These are phyloP conservation scores for Bipolaris victoriae DNA, from an alignment of 2,329 filamentous ascomycete genomes.

Conservation along the genomic window DNA sequence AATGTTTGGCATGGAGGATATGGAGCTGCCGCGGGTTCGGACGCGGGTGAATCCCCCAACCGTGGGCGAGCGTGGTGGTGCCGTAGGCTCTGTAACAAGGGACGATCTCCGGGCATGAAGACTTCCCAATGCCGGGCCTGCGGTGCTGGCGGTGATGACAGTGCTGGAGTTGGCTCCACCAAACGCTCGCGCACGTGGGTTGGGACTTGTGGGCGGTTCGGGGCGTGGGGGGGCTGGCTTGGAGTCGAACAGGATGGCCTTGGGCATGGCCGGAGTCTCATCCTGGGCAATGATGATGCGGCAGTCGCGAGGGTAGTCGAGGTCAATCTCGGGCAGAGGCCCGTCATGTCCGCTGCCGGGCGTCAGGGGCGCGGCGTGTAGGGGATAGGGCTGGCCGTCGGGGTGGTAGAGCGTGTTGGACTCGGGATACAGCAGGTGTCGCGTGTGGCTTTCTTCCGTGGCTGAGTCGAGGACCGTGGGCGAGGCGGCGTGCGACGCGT, in stretches of 20 bases:
- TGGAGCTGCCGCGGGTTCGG: slow-evolving; percentile 47
- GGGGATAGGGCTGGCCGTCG: slow-evolving; percentile 47
- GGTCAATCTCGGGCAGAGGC: slow-evolving; percentile 49
- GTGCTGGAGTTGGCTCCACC: slow-evolving; percentile 15
- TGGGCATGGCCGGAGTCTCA: slow-evolving; percentile 44
- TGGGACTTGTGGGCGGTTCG: slow-evolving; percentile 37
- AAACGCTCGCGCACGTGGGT: slow-evolving; percentile 34
- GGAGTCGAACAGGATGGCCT: slow-evolving; percentile 52
- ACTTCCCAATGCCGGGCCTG: slow-evolving; percentile 35
- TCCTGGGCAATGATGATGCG: slow-evolving; percentile 54
- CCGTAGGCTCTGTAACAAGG: slow-evolving; percentile 39
- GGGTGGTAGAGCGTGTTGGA: slow-evolving; percentile 43
- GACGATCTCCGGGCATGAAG: slow-evolving; percentile 46
- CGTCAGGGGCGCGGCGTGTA: slow-evolving; percentile 37
- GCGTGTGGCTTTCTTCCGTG: slow-evolving; percentile 51
- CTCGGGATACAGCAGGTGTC: slow-evolving; percentile 51
- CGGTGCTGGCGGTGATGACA: slow-evolving; percentile 23
- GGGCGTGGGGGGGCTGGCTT: slow-evolving; percentile 44
- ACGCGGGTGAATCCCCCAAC: slow-evolving; percentile 46
- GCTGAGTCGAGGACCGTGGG: slow-evolving; percentile 45
- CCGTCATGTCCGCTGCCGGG: slow-evolving; percentile 45
- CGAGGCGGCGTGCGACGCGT: slow-evolving; percentile 30
- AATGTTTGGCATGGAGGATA: slow-evolving; percentile 52
- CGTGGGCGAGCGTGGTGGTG: slow-evolving; percentile 43
- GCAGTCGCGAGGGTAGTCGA: slow-evolving; percentile 51